Conservation (phyloP, 805 yeast genomes). For the Maudiozyma saulgeensis region DNA sequence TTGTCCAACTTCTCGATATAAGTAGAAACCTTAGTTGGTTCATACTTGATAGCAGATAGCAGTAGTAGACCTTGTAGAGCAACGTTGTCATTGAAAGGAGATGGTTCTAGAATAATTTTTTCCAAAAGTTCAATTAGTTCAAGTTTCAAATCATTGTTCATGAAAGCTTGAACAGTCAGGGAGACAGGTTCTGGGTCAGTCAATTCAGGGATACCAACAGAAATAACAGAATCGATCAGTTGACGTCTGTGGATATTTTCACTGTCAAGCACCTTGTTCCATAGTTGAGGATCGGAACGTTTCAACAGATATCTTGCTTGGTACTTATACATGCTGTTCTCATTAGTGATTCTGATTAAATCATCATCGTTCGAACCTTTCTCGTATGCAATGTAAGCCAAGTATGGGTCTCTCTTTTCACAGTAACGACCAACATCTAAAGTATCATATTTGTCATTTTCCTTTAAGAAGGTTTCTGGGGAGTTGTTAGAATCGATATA, state of each 20-base stretch:
- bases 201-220: conserved; percentile 91
- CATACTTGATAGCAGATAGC: conserved; percentile 93
- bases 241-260: conserved; percentile 85
- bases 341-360: conserved; percentile 84
- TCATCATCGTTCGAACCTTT: conserved; percentile 90
- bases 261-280: conserved; percentile 67
- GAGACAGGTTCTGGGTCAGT: conserved; percentile 91
- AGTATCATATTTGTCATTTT: conserved; percentile 85
- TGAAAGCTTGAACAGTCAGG: conserved; percentile 86
- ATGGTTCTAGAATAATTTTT: conserved; percentile 92
- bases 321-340: conserved; percentile 95
- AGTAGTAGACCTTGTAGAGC: conserved; percentile 88
- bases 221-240: conserved; percentile 86
- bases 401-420: conserved; percentile 97
- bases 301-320: conserved; percentile 92
- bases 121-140: conserved; percentile 92
- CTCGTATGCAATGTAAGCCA: conserved; percentile 95
- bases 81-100: conserved; percentile 92
- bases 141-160: conserved; percentile 87
- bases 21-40: conserved; percentile 69
- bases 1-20: conserved; percentile 86
- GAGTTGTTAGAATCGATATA: conserved; percentile 96
- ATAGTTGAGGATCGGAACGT: conserved; percentile 76
- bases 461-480: conserved; percentile 92
- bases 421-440: conserved; percentile 94